phyloP scores from a whole-genome alignment of 148 eudicot species.

The Rhododendron simsii region DNA sequence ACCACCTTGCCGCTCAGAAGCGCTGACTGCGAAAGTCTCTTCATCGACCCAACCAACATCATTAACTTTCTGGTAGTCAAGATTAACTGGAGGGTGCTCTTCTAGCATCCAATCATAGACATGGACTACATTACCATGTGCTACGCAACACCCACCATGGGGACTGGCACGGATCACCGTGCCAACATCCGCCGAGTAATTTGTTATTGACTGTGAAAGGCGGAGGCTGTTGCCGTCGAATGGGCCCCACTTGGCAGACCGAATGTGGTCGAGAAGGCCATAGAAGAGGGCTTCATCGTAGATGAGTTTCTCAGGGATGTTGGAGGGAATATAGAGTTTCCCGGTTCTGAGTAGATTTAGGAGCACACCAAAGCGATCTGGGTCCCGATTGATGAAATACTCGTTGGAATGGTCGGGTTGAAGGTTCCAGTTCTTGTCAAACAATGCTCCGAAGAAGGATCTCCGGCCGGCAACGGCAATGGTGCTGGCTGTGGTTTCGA shows the following conservation, averaged over 20 bases:
- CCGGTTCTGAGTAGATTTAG: constrained; percentile 77
- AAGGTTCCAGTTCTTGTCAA: constrained; percentile 70
- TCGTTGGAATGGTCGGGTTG: constrained; percentile 13
- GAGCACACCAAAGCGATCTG: constrained; percentile 61
- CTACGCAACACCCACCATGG: constrained; percentile 77
- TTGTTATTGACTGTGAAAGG: constrained; percentile 34
- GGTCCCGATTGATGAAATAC: constrained; percentile 72
- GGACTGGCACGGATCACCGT: constrained; percentile 78
- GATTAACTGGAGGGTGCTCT: constrained; percentile 58
- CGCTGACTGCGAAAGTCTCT: constrained; percentile 40
- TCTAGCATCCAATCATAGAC: constrained; percentile 78
- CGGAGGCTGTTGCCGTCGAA: constrained; percentile 64
- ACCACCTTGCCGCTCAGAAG: constrained; percentile 55
- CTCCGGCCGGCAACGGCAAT: constrained; percentile 69
- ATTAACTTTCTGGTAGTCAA: constrained; percentile 76
- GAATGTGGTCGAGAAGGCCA: constrained; percentile 62
- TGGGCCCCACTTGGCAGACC: constrained; percentile 66
- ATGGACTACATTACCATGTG: constrained; percentile 86
- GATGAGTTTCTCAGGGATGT: constrained; percentile 51
- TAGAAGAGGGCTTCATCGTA: constrained; percentile 72
- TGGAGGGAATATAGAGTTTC: constrained; percentile 47
- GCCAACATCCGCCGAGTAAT: constrained; percentile 69
- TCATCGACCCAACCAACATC: constrained; percentile 63
- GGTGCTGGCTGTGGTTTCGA: constrained; percentile 76
- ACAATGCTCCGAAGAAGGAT: constrained; percentile 72